Evolutionary conservation across 257 asterid genomes (phyloP), one percentile per base, ranked within the genome.

Genomic region (Echium plantagineum): DNA sequence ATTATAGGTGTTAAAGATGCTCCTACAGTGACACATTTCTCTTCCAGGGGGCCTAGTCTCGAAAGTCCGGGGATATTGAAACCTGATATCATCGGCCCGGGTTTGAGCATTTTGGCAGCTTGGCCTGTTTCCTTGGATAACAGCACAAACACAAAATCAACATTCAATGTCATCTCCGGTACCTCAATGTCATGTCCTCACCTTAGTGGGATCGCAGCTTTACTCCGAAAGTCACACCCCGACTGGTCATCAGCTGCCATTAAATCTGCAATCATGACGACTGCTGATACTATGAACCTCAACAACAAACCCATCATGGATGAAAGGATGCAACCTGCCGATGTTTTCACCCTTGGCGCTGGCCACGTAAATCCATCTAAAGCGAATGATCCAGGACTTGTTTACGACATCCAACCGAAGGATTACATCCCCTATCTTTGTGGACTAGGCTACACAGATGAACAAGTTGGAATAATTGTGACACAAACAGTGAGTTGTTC

Each of bases 41-140:
- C 94, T 0, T 59, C 86, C 3, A 59, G 86, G 7, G 94, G 89
- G 1, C 91, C 93, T 0, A 77, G 49, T 32, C 0, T 0, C 1
- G n/a, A 18, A 1, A 78, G 79, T 51, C 83, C 58, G 0, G 88
- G 91, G 0, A 83, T 85, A 51, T 54, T 85, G 21, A 85, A 85
- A 53, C 95, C 89, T 0, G 93, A 85, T 21, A 77, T 85, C 3
- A 35, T 83, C 4, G 86, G 86, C 51, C 95, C 93, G 0, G 93
- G 89, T 0, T 77, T 65, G 49, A 81, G 76, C 60, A 76, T 85
- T 54, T 65, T 82, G 0, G 85, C 85, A 0, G 81, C 85, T 6
- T 85, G 83, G 80, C 79, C 78, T 4, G 2, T 26, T 9, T 76
- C 81, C 0, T 51, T 77, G 3, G 81, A 75, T 17, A 71, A 73